These are phyloP conservation scores for Euphorbia lathyris DNA, from an alignment of 345 rosid genomes.

Conservation along the genomic window DNA sequence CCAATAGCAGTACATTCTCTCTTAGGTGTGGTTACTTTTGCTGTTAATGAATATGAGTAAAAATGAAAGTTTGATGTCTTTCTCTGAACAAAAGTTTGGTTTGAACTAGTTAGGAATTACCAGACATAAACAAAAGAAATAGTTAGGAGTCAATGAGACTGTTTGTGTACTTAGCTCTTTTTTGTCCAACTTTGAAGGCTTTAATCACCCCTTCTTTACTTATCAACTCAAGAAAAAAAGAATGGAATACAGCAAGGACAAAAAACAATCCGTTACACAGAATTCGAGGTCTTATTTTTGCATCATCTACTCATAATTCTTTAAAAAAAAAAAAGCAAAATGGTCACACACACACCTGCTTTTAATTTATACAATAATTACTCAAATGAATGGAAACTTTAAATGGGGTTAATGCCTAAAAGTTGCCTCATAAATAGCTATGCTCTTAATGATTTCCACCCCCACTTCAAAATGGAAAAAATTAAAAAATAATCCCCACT, in stretches of 20 bases:
- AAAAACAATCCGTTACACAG: conserved; percentile 32
- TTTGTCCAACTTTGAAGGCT: conserved; percentile 22
- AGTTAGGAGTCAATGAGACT: neutral
- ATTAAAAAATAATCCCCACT: too few species aligned
- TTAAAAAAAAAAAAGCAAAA: conserved; percentile 26
- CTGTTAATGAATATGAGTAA: too few species aligned
- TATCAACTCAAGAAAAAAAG: neutral
- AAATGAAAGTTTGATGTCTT: too few species aligned
- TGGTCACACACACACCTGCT: conserved; percentile 10
- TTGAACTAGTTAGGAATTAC: too few species aligned
- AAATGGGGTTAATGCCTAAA: neutral
- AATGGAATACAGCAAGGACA: conserved; percentile 39
- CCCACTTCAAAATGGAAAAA: too few species aligned
- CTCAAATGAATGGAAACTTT: conserved; percentile 22
- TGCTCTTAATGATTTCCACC: too few species aligned
- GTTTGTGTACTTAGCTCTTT: neutral
- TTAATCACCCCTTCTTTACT: neutral
- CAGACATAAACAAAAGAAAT: too few species aligned
- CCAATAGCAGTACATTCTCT: too few species aligned
- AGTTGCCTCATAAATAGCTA: neutral
- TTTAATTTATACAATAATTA: conserved; percentile 13
- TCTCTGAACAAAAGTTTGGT: too few species aligned
- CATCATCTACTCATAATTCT: conserved; percentile 46
- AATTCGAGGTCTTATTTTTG: conserved; percentile 24
- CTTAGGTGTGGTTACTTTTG: too few species aligned